Evolutionary conservation across 116 monocot species (phyloP).

Genomic region (Phalaenopsis hybrid): DNA sequence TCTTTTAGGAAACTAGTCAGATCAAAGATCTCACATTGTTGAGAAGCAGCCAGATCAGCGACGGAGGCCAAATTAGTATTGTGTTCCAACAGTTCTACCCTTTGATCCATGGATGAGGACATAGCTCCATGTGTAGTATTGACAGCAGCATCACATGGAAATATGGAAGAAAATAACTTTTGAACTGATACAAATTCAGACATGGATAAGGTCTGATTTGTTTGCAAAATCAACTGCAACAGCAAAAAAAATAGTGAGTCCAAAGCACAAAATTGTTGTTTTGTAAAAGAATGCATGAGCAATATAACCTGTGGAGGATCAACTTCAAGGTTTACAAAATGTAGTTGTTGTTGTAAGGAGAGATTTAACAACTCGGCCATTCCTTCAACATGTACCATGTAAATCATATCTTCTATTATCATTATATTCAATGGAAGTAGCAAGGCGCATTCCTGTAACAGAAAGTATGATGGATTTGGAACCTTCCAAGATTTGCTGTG

Average conservation of each 20-base stretch:
- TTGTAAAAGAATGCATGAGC: background rate
- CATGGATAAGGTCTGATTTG: conserved; percentile 30
- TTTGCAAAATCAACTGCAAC: conserved; percentile 34
- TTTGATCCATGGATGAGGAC: conserved; percentile 6
- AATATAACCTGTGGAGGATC: conserved; percentile 53
- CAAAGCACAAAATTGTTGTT: background rate
- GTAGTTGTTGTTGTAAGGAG: conserved; percentile 23
- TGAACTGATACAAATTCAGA: conserved; percentile 54
- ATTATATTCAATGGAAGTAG: conserved; percentile 52
- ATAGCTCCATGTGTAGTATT: conserved; percentile 10
- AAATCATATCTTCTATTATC: conserved; percentile 85
- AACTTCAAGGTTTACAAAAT: conserved; percentile 63
- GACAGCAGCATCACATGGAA: conserved; percentile 30
- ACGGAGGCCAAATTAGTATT: conserved; percentile 3
- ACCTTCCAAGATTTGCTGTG: background rate
- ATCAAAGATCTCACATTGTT: conserved; percentile 41
- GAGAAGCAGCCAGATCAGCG: conserved; percentile 10
- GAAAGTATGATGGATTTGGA: background rate
- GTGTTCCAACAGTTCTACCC: conserved; percentile 11
- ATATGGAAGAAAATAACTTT: conserved; percentile 45
- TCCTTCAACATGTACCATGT: conserved; percentile 60
- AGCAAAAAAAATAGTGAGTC: background rate
- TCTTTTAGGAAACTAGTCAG: conserved; percentile 40
- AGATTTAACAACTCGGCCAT: conserved; percentile 41
- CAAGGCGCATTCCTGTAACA: conserved; percentile 42